Evolutionary conservation across 108 stramenopile genomes (phyloP), one percentile per base, ranked within the genome.

Genomic region (Cyclotella kingstonii): DNA sequence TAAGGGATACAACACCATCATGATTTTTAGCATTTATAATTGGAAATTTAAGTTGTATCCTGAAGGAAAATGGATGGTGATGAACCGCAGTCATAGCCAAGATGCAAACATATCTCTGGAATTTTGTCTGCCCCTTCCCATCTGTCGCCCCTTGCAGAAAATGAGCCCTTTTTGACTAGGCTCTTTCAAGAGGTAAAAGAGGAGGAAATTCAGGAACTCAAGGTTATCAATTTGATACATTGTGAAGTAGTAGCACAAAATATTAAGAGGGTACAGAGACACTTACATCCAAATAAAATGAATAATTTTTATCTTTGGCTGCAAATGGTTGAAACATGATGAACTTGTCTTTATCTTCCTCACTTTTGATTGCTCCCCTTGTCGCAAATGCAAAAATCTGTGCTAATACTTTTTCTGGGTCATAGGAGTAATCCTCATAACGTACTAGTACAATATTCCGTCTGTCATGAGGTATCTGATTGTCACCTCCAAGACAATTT

Each of bases 311-410:
- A 25, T 43, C 10, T 4, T 65, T 36, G 36, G 7, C 38, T 17
- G 53, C 18, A 3, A 19, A 28, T 54, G 1, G 2, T 17, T 54
- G 52, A 2, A 21, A 54, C 15, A 36, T 4, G 33, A 43, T 18
- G 33, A 65, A 65, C 10, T 50, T 38, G 29, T 65, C 18, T 23
- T 43, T 34, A 23, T 54, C 52, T 30, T 33, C 12, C 26, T 54
- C 23, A 11, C 52, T 27, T 46, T 65, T 42, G 17, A 65, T 65
- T n/a, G 17, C 23, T 19, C 64, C 64, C 30, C 64, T 26, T 2
- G 64, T 54, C 9, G 64, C 64, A 54, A 65, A 65, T 6, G 48
- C 3, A 46, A 65, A 65, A 18, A 65, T 65, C 33, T 54, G 34
- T 2, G 64, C 64, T 22, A 65, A 36, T 17, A 54, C 43, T 44